Evolutionary conservation across 1,139 yeast species (phyloP), one percentile per base, ranked within the genome.

Genomic region (Geotrichum phurueaensis): DNA sequence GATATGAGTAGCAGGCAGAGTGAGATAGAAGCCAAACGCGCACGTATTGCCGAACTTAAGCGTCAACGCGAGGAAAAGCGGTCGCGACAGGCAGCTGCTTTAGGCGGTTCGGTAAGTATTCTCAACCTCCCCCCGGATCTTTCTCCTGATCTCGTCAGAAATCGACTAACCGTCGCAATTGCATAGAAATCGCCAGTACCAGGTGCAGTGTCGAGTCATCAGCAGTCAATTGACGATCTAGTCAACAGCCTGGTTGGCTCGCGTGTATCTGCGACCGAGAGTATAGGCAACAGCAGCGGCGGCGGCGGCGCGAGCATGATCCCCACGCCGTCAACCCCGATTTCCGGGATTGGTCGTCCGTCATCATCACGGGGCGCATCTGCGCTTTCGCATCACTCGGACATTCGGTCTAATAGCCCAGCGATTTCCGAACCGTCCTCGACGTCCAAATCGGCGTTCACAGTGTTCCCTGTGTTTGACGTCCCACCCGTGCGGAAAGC

Each of bases 21-120:
- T 36, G 79, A 78, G 64, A 77, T 79, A 54, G 84, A 80, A 65
- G 79, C 79, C 65, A 81, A 79, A 63, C 72, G 74, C 63, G 81
- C 76, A 57, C 75, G 75, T 56, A 73, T 81, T 50, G 81, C 79
- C 51, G 81, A 78, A 65, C 73, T 81, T 39, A 72, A 78, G 57
- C 70, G 76, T 18, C 71, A 69, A 63, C 71, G 79, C 20, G 75
- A 71, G 54, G 67, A 64, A 33, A 63, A 67, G 48, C 63, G 69
- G 56, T 31, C 58, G 56, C 59, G 60, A 50, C 51, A 58, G 47
- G 22, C 54, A 23, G 39, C 60, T 12, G 56, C 53, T 18, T 20
- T 53, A 7, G 56, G 58, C n/a, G 51, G 58, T 22, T 36, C 58
- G 22, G 60, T 58, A 58, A 29, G 58, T 53, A 18, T 15, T 23